Percentiles rank a stretch among this genome's conserved stretches.
phyloP scores from a whole-genome alignment of 352 stramenopile genomes.

The Globisporangium perplexum region DNA sequence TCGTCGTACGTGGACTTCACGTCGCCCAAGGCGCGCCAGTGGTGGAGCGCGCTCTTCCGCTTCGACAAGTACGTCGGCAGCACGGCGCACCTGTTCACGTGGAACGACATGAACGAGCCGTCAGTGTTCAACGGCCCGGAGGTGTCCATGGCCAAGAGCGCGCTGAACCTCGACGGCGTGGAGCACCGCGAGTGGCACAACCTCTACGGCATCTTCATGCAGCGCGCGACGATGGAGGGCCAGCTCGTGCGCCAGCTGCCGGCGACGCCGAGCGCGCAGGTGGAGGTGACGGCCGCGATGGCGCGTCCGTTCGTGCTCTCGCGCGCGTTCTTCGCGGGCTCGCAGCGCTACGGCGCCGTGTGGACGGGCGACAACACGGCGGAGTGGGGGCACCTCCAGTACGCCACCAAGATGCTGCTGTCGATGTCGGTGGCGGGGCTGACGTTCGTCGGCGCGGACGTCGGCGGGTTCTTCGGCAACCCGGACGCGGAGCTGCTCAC shows the following conservation, averaged over 20 bases:
- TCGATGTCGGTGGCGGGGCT: constrained; percentile 94
- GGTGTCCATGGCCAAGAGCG: constrained; percentile 97
- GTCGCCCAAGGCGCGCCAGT: constrained; percentile 86
- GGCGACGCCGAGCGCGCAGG: constrained; percentile 21
- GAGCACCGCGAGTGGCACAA: constrained; percentile 99
- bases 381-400: constrained; percentile 95
- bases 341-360: constrained; percentile 95
- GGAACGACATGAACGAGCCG: constrained; percentile 99
- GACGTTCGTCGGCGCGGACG: constrained; percentile 97
- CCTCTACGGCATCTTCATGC: constrained; percentile 98
- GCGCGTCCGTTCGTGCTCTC: constrained; percentile 97
- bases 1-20: constrained; percentile 99
- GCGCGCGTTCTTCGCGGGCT: constrained; percentile 97
- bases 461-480: constrained; percentile 99
- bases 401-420: constrained; percentile 96
- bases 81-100: constrained; percentile 94
- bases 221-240: constrained; percentile 94
- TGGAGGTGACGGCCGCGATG: constrained; percentile 54
- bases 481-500: constrained; percentile 95
- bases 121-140: constrained; percentile 99
- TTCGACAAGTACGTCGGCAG: constrained; percentile 93
- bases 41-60: constrained; percentile 96
- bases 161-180: constrained; percentile 86
- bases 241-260: constrained; percentile 72
- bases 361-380: constrained; percentile 99